phyloP scores from a whole-genome alignment of 768 basidiomycete genomes.

The Naganishia friedmannii region DNA sequence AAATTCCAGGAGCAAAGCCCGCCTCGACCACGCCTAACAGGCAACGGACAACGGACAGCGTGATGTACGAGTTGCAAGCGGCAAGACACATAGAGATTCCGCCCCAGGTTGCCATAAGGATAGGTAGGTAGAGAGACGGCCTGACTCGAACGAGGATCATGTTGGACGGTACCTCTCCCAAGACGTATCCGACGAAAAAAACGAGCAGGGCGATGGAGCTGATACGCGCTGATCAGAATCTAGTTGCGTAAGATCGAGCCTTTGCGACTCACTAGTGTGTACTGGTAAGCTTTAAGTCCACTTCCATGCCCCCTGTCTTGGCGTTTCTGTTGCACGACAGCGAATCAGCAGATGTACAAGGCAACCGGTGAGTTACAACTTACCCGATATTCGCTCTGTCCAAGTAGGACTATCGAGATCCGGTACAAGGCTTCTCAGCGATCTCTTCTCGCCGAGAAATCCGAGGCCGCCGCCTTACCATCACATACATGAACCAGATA shows the following conservation, averaged over 20 bases:
- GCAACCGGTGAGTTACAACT: constrained; percentile 1
- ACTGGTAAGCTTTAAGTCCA: constrained; percentile 46
- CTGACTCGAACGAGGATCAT: constrained; percentile 45
- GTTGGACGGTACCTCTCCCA: constrained; percentile 43
- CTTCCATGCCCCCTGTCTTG: constrained; percentile 48
- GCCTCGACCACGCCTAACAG: constrained; percentile 41
- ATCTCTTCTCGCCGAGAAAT: neutral
- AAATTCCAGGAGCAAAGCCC: constrained; percentile 44
- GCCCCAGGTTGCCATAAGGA: constrained; percentile 48
- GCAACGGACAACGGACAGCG: constrained; percentile 44
- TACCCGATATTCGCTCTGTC: constrained; percentile 49
- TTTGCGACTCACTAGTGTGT: constrained; percentile 36
- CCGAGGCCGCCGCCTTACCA: neutral
- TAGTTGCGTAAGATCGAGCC: too few relatives aligned
- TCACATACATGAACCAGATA: constrained; percentile 32
- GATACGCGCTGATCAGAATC: neutral
- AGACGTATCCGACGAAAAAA: constrained; percentile 32
- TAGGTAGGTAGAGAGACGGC: constrained; percentile 47
- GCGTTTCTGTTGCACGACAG: constrained; percentile 36
- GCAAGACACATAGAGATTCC: constrained; percentile 48
- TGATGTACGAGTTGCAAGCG: constrained; percentile 41
- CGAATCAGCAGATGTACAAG: neutral
- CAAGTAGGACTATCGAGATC: constrained; percentile 43
- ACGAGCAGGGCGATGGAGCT: constrained; percentile 46
- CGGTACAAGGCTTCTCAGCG: neutral